Conservation (phyloP, 495 filamentous ascomycete genomes). For the Aspergillus steynii region DNA sequence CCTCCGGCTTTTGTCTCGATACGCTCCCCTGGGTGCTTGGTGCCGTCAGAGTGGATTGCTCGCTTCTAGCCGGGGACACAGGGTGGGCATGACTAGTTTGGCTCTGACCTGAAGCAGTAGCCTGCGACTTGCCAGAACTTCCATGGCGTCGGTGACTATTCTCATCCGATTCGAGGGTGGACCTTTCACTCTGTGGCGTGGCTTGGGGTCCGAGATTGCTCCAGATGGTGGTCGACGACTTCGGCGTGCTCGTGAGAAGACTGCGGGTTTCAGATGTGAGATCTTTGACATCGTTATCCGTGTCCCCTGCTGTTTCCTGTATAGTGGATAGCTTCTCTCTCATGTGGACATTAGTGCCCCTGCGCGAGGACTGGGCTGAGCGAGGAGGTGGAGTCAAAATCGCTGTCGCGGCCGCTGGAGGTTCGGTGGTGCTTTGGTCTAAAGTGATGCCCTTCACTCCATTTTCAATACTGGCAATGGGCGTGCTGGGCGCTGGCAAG, state of each 20-base stretch:
- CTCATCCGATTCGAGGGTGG: neutral
- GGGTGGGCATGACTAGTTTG: constrained; percentile 18
- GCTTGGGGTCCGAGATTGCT: neutral
- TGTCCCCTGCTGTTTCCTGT: constrained; percentile 6
- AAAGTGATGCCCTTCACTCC: neutral
- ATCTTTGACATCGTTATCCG: neutral
- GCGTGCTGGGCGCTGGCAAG: neutral
- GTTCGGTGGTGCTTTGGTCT: neutral
- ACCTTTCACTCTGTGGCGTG: constrained; percentile 14
- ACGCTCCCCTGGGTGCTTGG: neutral
- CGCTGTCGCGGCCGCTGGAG: neutral
- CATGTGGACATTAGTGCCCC: neutral
- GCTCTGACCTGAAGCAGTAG: neutral
- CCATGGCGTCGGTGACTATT: neutral
- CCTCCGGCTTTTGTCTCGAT: constrained; percentile 14
- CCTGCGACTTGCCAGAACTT: neutral
- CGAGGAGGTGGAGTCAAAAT: constrained; percentile 3
- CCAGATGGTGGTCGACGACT: constrained; percentile 2
- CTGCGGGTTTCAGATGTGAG: neutral
- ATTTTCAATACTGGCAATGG: neutral
- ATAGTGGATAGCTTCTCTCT: constrained; percentile 14
- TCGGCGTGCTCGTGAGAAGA: neutral
- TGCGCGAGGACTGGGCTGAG: constrained; percentile 2
- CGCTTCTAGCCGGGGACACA: neutral
- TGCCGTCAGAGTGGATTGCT: neutral